These are phyloP conservation scores for Colletotrichum cereale DNA, from an alignment of 2,329 filamentous ascomycete species.

Conservation along the genomic window DNA sequence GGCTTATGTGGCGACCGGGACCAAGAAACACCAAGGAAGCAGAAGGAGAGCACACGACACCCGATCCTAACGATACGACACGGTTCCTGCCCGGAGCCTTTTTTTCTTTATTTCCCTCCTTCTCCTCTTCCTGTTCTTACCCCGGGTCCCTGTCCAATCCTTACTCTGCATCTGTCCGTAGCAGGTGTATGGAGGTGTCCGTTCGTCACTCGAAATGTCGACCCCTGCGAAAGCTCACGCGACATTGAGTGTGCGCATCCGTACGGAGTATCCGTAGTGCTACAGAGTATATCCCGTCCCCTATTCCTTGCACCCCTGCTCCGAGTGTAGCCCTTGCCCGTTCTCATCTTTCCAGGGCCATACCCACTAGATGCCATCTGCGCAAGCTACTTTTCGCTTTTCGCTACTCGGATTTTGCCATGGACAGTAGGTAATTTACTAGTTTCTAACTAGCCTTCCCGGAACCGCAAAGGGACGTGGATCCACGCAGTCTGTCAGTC, in stretches of 20 bases:
- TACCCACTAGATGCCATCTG: conserved; percentile 6
- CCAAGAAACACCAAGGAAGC: conserved; percentile 29
- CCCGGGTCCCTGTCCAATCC: not conserved
- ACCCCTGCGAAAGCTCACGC: conserved; percentile 1
- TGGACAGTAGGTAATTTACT: not conserved
- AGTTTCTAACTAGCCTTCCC: conserved; percentile 10
- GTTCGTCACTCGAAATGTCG: not conserved
- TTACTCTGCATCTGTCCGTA: not conserved
- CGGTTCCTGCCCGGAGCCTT: not conserved
- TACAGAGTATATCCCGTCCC: not conserved
- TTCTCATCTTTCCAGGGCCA: conserved; percentile 5
- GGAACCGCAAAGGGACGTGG: not conserved
- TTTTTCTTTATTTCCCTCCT: not conserved
- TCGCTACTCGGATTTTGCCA: not conserved
- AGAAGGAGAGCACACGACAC: conserved; percentile 37
- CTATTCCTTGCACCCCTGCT: too few relatives aligned
- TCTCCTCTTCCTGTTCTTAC: not conserved
- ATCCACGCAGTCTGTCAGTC: conserved; percentile 17
- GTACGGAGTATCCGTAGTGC: too few relatives aligned
- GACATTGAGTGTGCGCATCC: too few relatives aligned
- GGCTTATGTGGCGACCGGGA: conserved; percentile 31
- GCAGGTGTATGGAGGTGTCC: not conserved
- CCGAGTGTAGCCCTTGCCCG: not conserved
- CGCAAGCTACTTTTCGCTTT: not conserved
- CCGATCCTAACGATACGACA: not conserved